A percentile compares a stretch with the other conserved stretches of the same genome.
phyloP scores from a whole-genome alignment of 164 flowering plant species.

The Vitis labrusca region DNA sequence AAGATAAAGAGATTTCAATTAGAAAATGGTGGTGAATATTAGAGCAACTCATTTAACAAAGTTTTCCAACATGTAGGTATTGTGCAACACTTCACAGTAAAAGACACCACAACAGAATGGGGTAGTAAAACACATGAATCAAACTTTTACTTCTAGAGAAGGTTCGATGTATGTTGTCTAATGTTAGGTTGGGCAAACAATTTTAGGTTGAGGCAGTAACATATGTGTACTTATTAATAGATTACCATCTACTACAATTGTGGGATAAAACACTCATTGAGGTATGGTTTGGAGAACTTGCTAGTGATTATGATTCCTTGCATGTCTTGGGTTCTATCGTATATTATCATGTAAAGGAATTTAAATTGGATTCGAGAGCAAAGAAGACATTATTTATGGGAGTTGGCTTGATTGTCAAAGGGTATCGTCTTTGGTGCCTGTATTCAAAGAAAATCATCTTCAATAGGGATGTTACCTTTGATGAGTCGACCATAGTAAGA shows the following conservation, averaged over 20 bases:
- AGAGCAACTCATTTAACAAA: neutral
- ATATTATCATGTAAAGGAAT: no score
- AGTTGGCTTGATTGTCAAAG: no score
- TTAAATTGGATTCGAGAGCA: no score
- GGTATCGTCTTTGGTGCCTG: no score
- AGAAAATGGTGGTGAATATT: slow-evolving; percentile 18
- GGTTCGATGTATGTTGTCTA: slow-evolving; percentile 19
- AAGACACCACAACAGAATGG: slow-evolving; percentile 17
- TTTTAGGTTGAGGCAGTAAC: slow-evolving; percentile 11
- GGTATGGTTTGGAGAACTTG: slow-evolving; percentile 4
- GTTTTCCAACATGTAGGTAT: slow-evolving; percentile 12
- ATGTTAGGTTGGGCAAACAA: neutral
- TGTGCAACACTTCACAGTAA: slow-evolving; percentile 17
- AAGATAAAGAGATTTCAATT: slow-evolving; percentile 7
- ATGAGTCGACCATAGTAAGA: no score
- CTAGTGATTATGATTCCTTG: no score
- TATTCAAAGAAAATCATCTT: no score
- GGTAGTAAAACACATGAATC: slow-evolving; percentile 10
- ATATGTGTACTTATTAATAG: slow-evolving; percentile 10
- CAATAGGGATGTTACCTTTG: no score
- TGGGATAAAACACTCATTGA: slow-evolving; percentile 3
- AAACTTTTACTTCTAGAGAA: slow-evolving; percentile 13
- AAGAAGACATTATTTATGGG: no score
- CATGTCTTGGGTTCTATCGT: no score
- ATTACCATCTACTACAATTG: neutral